Conservation (phyloP, 805 yeast genomes). For the Kuraishia ogatae region DNA sequence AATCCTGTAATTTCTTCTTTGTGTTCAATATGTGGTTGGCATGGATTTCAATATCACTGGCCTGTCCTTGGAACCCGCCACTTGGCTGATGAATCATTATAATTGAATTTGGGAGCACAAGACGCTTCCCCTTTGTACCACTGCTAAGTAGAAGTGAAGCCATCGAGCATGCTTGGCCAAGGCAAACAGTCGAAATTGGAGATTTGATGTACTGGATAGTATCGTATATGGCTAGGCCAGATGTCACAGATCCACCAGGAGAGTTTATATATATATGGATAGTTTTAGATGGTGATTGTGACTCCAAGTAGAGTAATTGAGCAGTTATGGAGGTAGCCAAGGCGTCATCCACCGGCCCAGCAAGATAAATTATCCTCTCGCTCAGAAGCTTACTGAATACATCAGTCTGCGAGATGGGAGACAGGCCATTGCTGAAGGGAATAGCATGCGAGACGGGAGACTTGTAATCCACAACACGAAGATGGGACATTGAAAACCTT, state of each 20-base stretch:
- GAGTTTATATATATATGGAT: constrained; percentile 20
- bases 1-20: constrained; percentile 17
- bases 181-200: constrained; percentile 24
- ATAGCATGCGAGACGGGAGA: constrained; percentile 3
- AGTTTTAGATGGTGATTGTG: constrained; percentile 13
- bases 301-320: constrained; percentile 13
- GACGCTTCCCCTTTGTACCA: constrained; percentile 19
- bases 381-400: constrained; percentile 7
- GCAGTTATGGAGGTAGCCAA: constrained; percentile 11
- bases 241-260: constrained; percentile 24
- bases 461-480: not conserved
- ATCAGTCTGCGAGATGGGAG: constrained; percentile 3
- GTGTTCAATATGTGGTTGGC: constrained; percentile 22
- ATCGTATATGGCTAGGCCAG: constrained; percentile 25
- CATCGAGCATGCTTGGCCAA: constrained; percentile 26
- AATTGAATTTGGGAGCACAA: constrained; percentile 21
- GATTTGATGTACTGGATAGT: constrained; percentile 24
- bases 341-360: constrained; percentile 9
- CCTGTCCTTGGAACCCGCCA: constrained; percentile 22
- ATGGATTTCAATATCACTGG: constrained; percentile 24
- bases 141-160: constrained; percentile 20
- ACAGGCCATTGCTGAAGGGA: not conserved
- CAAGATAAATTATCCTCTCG: constrained; percentile 9
- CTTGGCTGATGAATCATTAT: constrained; percentile 26
- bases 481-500: not conserved